Percentiles rank a stretch among this genome's conserved stretches.
phyloP scores from a whole-genome alignment of 192 early-diverging fungal species.

The Phycomyces blakesleeanus region DNA sequence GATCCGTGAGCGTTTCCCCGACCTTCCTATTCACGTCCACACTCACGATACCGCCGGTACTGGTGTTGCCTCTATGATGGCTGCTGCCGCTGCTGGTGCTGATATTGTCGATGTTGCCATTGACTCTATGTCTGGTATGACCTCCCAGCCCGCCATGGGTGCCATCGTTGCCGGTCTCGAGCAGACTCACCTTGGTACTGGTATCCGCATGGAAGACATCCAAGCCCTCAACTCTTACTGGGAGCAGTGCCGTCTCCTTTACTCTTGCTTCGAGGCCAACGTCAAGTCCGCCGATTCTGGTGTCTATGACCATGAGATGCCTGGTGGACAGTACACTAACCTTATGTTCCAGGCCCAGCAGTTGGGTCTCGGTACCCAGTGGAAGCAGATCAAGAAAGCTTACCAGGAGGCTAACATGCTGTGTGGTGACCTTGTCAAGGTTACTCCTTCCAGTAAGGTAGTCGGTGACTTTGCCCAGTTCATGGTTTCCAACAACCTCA shows the following conservation, averaged over 20 bases:
- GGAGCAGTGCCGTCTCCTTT: conserved; percentile 92
- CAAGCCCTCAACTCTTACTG: conserved; percentile 91
- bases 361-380: conserved; percentile 87
- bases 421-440: conserved; percentile 96
- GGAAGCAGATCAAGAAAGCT: conserved; percentile 91
- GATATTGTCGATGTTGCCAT: conserved; percentile 92
- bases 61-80: conserved; percentile 93
- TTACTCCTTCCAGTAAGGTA: conserved; percentile 97
- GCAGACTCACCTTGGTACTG: conserved; percentile 78
- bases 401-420: conserved; percentile 88
- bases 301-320: conserved; percentile 97
- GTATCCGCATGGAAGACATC: conserved; percentile 75
- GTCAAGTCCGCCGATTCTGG: conserved; percentile 85
- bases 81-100: conserved; percentile 86
- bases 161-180: conserved; percentile 85
- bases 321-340: conserved; percentile 98
- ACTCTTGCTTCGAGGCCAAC: conserved; percentile 95
- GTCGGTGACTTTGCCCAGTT: conserved; percentile 98
- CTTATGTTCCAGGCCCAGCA: conserved; percentile 96
- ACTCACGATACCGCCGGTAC: conserved; percentile 98
- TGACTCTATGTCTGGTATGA: conserved; percentile 92
- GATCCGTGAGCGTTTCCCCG: conserved; percentile 81
- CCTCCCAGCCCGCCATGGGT: conserved; percentile 97
- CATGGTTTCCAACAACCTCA: conserved; percentile 89
- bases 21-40: conserved; percentile 93